Conservation (phyloP, 768 basidiomycete species). For the Lentinula detonsa region DNA sequence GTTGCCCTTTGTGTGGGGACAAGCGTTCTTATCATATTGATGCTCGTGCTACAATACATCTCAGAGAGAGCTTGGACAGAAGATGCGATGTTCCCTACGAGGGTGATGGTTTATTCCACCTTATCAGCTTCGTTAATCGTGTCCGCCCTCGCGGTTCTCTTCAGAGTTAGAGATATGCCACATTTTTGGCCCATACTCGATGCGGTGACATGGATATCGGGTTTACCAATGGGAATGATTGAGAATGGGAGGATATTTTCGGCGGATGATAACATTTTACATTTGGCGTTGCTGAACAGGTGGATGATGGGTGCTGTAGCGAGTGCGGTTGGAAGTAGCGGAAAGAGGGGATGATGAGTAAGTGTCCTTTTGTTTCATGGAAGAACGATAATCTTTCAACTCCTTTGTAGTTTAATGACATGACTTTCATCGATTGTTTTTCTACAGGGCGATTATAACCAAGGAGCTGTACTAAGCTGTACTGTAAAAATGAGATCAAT, state of each 20-base stretch:
- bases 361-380: not conserved
- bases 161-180: constrained; percentile 6
- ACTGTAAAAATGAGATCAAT: no score
- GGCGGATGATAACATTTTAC: constrained; percentile 17
- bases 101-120: constrained; percentile 15
- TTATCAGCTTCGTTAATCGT: constrained; percentile 13
- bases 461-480: no score
- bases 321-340: constrained; percentile 16
- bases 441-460: no score
- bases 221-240: constrained; percentile 19
- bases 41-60: constrained; percentile 12
- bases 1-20: constrained; percentile 1
- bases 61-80: constrained; percentile 16
- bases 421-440: no score
- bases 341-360: not conserved
- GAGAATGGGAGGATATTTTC: constrained; percentile 19
- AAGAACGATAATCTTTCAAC: not conserved
- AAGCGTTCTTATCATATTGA: constrained; percentile 9
- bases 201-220: constrained; percentile 18
- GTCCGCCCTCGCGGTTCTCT: constrained; percentile 13
- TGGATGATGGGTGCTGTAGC: constrained; percentile 23
- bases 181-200: constrained; percentile 21
- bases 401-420: not conserved
- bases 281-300: constrained; percentile 18
- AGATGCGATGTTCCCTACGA: constrained; percentile 13